A percentile compares a stretch with the other conserved stretches of the same genome.
These are phyloP conservation scores for Boletus tomentosulus DNA, from an alignment of 768 basidiomycete species.

Conservation along the genomic window DNA sequence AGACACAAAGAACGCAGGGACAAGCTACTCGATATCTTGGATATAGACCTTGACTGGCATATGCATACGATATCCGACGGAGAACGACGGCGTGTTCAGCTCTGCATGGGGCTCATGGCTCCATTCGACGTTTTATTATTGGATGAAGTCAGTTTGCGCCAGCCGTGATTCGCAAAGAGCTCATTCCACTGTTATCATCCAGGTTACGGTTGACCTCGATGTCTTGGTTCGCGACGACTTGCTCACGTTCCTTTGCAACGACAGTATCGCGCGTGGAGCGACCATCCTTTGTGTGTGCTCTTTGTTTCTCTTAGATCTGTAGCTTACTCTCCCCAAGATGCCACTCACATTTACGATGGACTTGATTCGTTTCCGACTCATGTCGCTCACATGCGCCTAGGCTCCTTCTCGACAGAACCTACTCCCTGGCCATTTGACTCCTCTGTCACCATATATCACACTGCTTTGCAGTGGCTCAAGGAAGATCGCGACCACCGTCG, in stretches of 20 bases:
- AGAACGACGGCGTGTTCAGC: constrained; percentile 88
- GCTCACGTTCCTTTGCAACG: constrained; percentile 80
- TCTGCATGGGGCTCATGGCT: constrained; percentile 93
- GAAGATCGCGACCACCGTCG: constrained; percentile 71
- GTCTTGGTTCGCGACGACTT: constrained; percentile 91
- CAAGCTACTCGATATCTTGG: constrained; percentile 80
- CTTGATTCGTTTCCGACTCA: constrained; percentile 90
- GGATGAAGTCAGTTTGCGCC: constrained; percentile 66
- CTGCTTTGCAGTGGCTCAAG: constrained; percentile 84
- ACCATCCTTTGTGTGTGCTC: constrained; percentile 75
- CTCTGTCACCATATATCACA: constrained; percentile 48
- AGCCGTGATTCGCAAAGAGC: background rate
- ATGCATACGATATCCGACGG: constrained; percentile 97
- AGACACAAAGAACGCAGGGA: constrained; percentile 88
- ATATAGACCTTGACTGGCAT: constrained; percentile 94
- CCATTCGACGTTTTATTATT: constrained; percentile 91
- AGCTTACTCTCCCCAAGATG: constrained; percentile 49
- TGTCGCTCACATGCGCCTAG: constrained; percentile 86
- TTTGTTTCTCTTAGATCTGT: background rate
- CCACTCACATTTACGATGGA: constrained; percentile 97
- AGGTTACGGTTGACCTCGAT: constrained; percentile 97
- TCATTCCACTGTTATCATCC: background rate
- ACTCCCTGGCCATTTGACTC: constrained; percentile 62
- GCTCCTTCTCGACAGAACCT: constrained; percentile 63
- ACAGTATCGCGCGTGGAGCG: constrained; percentile 74